Evolutionary conservation across 23 red algal genomes (phyloP).

Genomic region (Chondrus crispus): DNA sequence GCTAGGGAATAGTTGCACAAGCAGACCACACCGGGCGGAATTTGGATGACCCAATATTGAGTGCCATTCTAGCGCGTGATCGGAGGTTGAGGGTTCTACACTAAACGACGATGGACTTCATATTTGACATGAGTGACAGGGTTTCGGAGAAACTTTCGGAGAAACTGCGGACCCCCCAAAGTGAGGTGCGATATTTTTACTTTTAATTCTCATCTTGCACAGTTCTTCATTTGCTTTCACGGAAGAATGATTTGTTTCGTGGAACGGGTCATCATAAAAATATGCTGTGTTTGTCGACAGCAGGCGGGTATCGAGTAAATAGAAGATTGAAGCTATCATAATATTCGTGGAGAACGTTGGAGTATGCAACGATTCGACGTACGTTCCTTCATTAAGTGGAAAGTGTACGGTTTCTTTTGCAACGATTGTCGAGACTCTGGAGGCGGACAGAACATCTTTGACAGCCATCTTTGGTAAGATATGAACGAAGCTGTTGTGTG

Average conservation of each 20-base stretch:
- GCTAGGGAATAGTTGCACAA: background rate
- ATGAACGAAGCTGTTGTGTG: background rate
- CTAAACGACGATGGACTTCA: no score
- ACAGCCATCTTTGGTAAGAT: background rate
- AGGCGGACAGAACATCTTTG: background rate
- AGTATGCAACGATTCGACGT: constrained; percentile 6
- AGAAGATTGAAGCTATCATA: background rate
- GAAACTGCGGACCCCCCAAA: no score
- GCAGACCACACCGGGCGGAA: background rate
- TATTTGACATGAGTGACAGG: no score
- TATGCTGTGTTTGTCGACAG: background rate
- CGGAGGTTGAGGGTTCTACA: no score
- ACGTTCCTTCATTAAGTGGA: background rate
- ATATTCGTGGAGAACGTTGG: constrained; percentile 12
- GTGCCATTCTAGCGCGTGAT: constrained; percentile 11
- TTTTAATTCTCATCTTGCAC: no score
- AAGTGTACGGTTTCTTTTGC: background rate
- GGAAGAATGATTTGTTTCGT: no score
- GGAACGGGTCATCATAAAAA: no score
- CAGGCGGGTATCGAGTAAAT: background rate
- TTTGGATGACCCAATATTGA: background rate
- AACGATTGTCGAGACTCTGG: background rate
- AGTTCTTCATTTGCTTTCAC: no score
- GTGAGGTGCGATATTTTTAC: no score
- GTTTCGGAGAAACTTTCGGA: no score